Conservation (phyloP, 2,329 filamentous ascomycete genomes). For the Chaetothyriales sp. region DNA sequence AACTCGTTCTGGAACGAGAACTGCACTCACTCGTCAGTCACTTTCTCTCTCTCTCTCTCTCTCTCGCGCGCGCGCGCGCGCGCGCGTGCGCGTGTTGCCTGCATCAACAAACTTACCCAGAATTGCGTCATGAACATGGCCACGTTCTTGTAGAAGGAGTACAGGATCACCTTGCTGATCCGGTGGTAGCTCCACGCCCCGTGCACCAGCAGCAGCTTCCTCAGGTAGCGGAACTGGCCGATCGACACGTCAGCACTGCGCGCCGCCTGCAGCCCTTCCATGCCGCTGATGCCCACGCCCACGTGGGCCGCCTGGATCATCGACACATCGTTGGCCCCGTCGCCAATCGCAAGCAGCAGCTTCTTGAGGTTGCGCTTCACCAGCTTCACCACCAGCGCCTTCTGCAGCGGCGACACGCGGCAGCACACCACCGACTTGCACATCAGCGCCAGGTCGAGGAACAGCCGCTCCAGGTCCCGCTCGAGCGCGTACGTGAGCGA, state of each 20-base stretch:
- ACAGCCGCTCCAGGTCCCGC: slow-evolving; percentile 82
- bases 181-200: slow-evolving; percentile 97
- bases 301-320: slow-evolving; percentile 99
- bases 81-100: too few species aligned
- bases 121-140: slow-evolving; percentile 98
- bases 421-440: slow-evolving; percentile 98
- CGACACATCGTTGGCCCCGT: slow-evolving; percentile 97
- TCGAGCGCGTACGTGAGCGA: slow-evolving; percentile 88
- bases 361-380: slow-evolving; percentile 90
- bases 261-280: slow-evolving; percentile 92
- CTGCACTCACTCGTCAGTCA: slow-evolving; percentile 32
- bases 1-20: slow-evolving; percentile 98
- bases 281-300: slow-evolving; percentile 89
- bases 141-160: slow-evolving; percentile 99
- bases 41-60: too few species aligned
- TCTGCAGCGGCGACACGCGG: slow-evolving; percentile 86
- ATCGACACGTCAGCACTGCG: slow-evolving; percentile 92
- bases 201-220: slow-evolving; percentile 87
- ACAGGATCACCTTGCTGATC: slow-evolving; percentile 90
- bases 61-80: too few species aligned
- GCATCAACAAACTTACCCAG: slow-evolving; percentile 63
- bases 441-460: slow-evolving; percentile 82
- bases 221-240: slow-evolving; percentile 85
- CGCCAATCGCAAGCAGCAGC: slow-evolving; percentile 87
- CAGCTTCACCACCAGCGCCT: slow-evolving; percentile 92